Conservation (phyloP, 495 filamentous ascomycete species). For the Terfezia claveryi region DNA sequence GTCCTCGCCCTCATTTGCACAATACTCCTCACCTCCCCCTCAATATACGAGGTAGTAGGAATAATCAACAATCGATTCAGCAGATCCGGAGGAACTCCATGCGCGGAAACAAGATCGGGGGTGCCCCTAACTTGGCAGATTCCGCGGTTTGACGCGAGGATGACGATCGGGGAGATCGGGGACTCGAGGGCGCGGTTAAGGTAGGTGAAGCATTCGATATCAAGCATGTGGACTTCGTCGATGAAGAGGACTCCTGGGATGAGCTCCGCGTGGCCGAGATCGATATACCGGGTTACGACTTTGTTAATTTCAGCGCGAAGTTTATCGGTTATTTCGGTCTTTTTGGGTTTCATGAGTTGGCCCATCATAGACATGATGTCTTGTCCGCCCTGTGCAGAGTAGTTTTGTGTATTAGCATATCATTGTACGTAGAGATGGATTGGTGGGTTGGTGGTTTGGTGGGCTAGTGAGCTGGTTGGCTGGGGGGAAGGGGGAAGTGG, state of each 20-base stretch:
- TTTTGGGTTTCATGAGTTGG: slow-evolving; percentile 95
- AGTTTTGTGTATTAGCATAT: neutral
- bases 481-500: neutral
- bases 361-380: slow-evolving; percentile 99
- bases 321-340: slow-evolving; percentile 97
- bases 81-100: slow-evolving; percentile 83
- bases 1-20: slow-evolving; percentile 59
- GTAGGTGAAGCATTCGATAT: slow-evolving; percentile 97
- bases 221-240: slow-evolving; percentile 98
- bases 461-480: slow-evolving; percentile 1
- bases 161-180: slow-evolving; percentile 81
- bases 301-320: slow-evolving; percentile 91
- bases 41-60: slow-evolving; percentile 65
- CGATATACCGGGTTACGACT: slow-evolving; percentile 93
- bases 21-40: slow-evolving; percentile 75
- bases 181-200: slow-evolving; percentile 91
- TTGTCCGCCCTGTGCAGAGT: slow-evolving; percentile 51
- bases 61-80: slow-evolving; percentile 84
- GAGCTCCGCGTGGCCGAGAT: slow-evolving; percentile 92
- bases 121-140: slow-evolving; percentile 73
- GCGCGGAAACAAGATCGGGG: slow-evolving; percentile 60
- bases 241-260: slow-evolving; percentile 96
- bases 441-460: neutral
- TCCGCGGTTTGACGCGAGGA: slow-evolving; percentile 89
- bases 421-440: neutral